A percentile compares a stretch with the other conserved stretches of the same genome.
Conservation (phyloP, 306 rosid species). For the Dalbergia cultrata region DNA sequence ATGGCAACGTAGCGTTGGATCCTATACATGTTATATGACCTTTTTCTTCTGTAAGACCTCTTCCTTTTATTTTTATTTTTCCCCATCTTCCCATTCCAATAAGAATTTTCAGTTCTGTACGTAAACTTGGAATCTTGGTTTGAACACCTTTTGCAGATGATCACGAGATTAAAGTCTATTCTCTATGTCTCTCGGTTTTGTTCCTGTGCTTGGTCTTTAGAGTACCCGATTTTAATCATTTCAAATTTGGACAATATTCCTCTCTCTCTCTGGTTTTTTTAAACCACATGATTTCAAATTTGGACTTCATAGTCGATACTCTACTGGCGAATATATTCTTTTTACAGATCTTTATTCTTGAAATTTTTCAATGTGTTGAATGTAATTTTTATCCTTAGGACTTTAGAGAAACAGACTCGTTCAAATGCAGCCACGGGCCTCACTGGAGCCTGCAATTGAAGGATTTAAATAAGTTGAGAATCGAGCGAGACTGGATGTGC, state of each 20-base stretch:
- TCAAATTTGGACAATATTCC: slow-evolving; percentile 38
- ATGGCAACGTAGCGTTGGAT: slow-evolving; percentile 44
- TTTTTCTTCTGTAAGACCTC: slow-evolving; percentile 4
- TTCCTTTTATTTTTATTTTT: neutral
- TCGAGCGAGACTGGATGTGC: neutral
- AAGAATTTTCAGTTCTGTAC: slow-evolving; percentile 36
- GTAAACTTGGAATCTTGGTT: slow-evolving; percentile 48
- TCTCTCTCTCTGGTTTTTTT: neutral
- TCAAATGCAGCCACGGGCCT: neutral
- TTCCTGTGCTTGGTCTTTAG: slow-evolving; percentile 32
- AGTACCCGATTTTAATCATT: slow-evolving; percentile 41
- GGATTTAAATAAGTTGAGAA: neutral
- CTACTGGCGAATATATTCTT: slow-evolving; percentile 39
- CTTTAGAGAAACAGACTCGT: neutral
- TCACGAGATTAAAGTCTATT: slow-evolving; percentile 45
- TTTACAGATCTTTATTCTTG: slow-evolving; percentile 22
- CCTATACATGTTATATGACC: slow-evolving; percentile 16
- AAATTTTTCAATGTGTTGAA: neutral
- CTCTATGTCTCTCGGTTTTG: slow-evolving; percentile 24
- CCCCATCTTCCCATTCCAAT: slow-evolving; percentile 8
- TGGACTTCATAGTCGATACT: slow-evolving; percentile 39
- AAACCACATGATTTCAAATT: slow-evolving; percentile 34
- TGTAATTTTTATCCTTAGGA: neutral
- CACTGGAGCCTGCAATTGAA: neutral
- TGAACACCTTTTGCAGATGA: slow-evolving; percentile 48